phyloP scores from a whole-genome alignment of 768 basidiomycete species.

The Agaricus subrufescens region DNA sequence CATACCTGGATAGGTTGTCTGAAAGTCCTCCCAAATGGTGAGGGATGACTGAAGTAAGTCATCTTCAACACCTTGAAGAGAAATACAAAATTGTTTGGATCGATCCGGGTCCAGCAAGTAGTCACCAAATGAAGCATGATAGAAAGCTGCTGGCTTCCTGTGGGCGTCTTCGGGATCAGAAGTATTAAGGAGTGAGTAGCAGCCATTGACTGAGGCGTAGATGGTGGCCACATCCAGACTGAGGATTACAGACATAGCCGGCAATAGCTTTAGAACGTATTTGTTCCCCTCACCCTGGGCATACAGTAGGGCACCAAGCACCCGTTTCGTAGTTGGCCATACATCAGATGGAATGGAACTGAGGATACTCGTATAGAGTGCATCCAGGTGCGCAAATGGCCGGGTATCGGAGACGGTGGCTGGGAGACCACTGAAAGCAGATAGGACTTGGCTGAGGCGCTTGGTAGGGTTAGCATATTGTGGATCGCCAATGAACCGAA shows the following conservation, averaged over 20 bases:
- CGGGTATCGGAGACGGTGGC: not conserved
- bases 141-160: not conserved
- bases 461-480: not conserved
- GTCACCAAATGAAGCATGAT: conserved; percentile 34
- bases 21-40: no score
- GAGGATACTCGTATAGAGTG: not conserved
- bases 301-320: not conserved
- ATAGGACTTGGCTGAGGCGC: not conserved
- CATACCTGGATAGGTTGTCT: no score
- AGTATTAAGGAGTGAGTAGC: not conserved
- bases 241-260: not conserved
- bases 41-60: no score
- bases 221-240: not conserved
- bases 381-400: not conserved
- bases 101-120: not conserved
- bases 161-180: not conserved
- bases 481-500: not conserved
- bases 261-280: not conserved
- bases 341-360: not conserved
- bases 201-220: not conserved
- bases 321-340: not conserved
- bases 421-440: not conserved
- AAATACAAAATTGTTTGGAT: conserved; percentile 10
- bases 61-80: no score
- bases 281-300: not conserved